Evolutionary conservation across 495 filamentous ascomycete species (phyloP).

Genomic region (Lepidopterella palustris): DNA sequence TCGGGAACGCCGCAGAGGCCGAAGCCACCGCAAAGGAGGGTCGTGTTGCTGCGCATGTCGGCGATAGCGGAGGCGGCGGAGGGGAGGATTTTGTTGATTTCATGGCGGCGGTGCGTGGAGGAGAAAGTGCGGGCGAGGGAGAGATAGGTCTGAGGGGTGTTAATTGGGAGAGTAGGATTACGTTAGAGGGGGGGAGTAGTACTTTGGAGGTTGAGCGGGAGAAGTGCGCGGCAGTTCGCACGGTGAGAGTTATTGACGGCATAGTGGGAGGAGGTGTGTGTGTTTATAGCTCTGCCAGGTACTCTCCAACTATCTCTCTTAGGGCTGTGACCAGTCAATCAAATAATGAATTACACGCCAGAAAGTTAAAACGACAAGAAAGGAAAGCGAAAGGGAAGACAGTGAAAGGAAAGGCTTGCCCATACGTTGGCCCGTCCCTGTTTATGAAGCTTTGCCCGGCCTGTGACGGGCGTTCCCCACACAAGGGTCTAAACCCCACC

Average conservation of each 20-base stretch:
- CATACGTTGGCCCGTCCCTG: too few relatives aligned
- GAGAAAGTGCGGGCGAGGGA: slow-evolving; percentile 34
- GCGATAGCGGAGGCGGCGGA: slow-evolving; percentile 31
- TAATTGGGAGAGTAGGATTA: too few relatives aligned
- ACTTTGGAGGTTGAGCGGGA: slow-evolving; percentile 19
- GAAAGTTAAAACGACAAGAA: too few relatives aligned
- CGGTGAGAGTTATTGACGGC: slow-evolving; percentile 22
- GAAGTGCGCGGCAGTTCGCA: slow-evolving; percentile 19
- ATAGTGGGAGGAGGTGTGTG: slow-evolving; percentile 4
- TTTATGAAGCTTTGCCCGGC: too few relatives aligned
- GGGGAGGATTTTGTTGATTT: slow-evolving; percentile 38
- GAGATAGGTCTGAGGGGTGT: slow-evolving; percentile 19
- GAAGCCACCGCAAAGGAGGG: slow-evolving; percentile 33
- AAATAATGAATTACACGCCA: too few relatives aligned
- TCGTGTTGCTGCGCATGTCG: slow-evolving; percentile 30
- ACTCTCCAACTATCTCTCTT: too few relatives aligned
- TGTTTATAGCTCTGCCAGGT: too few relatives aligned
- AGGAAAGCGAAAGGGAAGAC: too few relatives aligned
- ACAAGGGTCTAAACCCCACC: too few relatives aligned
- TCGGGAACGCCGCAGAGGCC: slow-evolving; percentile 33
- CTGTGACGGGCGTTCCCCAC: too few relatives aligned
- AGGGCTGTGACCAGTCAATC: too few relatives aligned
- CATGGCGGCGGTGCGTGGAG: slow-evolving; percentile 30
- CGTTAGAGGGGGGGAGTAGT: background rate
- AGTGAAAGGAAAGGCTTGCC: too few relatives aligned